phyloP scores from a whole-genome alignment of 352 stramenopile genomes.

The Bremia lactucae region DNA sequence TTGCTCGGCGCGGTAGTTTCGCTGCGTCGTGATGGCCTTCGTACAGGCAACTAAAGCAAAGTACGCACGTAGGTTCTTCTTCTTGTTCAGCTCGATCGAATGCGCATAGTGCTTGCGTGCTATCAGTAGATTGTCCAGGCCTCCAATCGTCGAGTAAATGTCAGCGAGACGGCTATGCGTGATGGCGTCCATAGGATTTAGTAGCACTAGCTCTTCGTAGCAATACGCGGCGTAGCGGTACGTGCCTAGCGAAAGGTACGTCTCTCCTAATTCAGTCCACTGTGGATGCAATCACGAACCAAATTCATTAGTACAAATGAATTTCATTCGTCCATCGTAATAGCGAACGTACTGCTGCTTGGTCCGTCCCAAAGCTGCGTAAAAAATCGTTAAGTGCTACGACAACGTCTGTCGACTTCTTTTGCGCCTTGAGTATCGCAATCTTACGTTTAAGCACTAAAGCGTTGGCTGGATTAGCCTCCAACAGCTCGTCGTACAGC shows the following conservation, averaged over 20 bases:
- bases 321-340: neutral
- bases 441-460: conserved; percentile 59
- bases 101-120: conserved; percentile 64
- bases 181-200: conserved; percentile 60
- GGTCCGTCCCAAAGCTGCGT: conserved; percentile 48
- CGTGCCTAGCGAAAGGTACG: conserved; percentile 37
- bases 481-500: conserved; percentile 48
- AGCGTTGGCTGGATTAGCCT: conserved; percentile 45
- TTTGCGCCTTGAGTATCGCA: conserved; percentile 51
- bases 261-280: conserved; percentile 56
- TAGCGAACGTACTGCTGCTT: conserved; percentile 24
- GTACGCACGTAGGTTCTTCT: conserved; percentile 41
- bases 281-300: conserved; percentile 13
- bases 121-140: conserved; percentile 42
- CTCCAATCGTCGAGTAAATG: conserved; percentile 54
- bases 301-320: neutral
- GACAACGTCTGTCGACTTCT: conserved; percentile 43
- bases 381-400: conserved; percentile 48
- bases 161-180: conserved; percentile 52
- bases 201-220: conserved; percentile 62
- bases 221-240: conserved; percentile 59
- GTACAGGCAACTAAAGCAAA: conserved; percentile 44
- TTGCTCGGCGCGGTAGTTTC: conserved; percentile 29
- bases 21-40: conserved; percentile 36
- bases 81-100: conserved; percentile 57